These are phyloP conservation scores for Ricinus communis DNA, from an alignment of 345 rosid genomes.

Conservation along the genomic window DNA sequence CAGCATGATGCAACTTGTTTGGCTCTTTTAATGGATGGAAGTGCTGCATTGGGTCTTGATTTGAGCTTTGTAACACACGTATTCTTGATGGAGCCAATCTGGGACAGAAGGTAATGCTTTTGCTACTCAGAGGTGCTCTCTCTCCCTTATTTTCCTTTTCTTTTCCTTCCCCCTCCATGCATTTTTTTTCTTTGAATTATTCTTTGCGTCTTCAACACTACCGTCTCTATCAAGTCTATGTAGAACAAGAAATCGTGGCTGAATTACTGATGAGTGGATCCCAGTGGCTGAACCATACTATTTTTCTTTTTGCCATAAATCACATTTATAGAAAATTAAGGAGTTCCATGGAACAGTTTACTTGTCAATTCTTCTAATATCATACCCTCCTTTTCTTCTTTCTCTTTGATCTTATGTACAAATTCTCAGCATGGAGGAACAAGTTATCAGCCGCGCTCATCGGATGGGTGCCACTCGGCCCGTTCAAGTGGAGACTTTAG, in stretches of 20 bases:
- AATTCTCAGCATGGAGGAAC: constrained; percentile 81
- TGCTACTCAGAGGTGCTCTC: not conserved
- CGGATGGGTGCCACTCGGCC: constrained; percentile 93
- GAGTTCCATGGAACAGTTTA: too few relatives aligned
- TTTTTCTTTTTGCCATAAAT: too few relatives aligned
- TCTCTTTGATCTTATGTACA: not conserved
- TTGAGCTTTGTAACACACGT: constrained; percentile 89
- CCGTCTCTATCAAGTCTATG: too few relatives aligned
- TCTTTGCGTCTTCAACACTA: too few relatives aligned
- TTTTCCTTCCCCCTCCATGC: not conserved
- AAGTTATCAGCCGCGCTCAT: constrained; percentile 91
- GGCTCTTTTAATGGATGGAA: constrained; percentile 97
- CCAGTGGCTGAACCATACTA: too few relatives aligned
- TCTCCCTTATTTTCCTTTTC: not conserved
- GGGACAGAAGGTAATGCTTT: constrained; percentile 83
- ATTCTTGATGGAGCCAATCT: constrained; percentile 92
- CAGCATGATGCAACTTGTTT: constrained; percentile 63
- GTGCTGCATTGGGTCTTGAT: constrained; percentile 95
- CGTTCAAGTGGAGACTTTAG: constrained; percentile 77
- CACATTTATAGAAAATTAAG: too few relatives aligned
- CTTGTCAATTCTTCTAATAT: too few relatives aligned
- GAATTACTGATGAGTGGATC: too few relatives aligned
- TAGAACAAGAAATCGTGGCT: too few relatives aligned
- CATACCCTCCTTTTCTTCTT: not conserved
- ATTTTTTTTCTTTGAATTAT: too few relatives aligned